A percentile compares a stretch with the other conserved stretches of the same genome.
Conservation (phyloP, 768 basidiomycete species). For the Polyporus arcularius region DNA sequence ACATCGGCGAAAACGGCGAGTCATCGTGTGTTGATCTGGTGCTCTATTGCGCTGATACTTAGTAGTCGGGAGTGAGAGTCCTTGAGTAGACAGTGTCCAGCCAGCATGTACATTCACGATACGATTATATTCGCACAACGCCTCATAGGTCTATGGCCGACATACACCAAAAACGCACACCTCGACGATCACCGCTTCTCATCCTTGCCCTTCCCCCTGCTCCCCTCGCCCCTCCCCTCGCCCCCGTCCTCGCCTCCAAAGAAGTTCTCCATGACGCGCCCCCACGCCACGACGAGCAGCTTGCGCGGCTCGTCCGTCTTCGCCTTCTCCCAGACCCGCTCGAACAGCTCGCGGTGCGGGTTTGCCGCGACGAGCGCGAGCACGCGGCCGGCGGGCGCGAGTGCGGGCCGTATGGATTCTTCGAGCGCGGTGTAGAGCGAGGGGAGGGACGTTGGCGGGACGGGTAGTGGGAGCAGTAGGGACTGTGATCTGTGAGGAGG, state of each 20-base stretch:
- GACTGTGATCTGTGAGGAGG: constrained; percentile 33
- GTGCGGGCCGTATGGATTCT: constrained; percentile 52
- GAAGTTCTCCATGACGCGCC: constrained; percentile 40
- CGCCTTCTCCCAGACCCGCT: constrained; percentile 64
- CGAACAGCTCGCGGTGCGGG: constrained; percentile 55
- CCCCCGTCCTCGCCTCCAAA: neutral
- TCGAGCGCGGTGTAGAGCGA: constrained; percentile 48
- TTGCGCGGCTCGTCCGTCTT: constrained; percentile 58
- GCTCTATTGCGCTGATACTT: too few relatives aligned
- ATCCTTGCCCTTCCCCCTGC: neutral
- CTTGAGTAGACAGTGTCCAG: too few relatives aligned
- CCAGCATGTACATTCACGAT: too few relatives aligned
- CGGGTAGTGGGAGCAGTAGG: constrained; percentile 59
- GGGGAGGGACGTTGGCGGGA: constrained; percentile 19
- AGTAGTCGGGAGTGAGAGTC: too few relatives aligned
- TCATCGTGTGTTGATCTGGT: too few relatives aligned
- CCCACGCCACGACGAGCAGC: constrained; percentile 41
- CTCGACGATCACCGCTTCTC: neutral
- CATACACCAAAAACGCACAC: too few relatives aligned
- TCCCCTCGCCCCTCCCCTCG: neutral
- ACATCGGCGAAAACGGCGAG: too few relatives aligned
- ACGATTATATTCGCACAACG: too few relatives aligned
- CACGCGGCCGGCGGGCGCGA: constrained; percentile 56
- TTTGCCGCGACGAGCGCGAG: constrained; percentile 55
- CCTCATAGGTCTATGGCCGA: too few relatives aligned